Base-by-base conservation (phyloP, 805 yeast species). In the Limtongia smithiae region DNA sequence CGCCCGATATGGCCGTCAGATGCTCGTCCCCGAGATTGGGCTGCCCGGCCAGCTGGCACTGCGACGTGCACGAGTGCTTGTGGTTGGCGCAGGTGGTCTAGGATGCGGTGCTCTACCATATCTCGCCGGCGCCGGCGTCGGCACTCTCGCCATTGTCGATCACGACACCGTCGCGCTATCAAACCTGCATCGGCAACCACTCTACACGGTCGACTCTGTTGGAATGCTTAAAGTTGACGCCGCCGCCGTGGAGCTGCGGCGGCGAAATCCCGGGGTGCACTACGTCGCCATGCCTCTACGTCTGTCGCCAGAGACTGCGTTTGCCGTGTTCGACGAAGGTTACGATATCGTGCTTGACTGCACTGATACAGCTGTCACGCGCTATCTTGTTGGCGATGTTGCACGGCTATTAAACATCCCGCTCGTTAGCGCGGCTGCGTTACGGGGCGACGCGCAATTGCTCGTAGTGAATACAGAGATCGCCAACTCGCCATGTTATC, bases 81-180 rank as follows among this genome's bases (percentile, higher is more conserved):
- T 93, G 0, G 75, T 93, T 6, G 98, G 99, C 1, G 97, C 97
- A 0, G 99, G 98, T 9, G 99, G 99, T 0, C 72, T 93, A 5
- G 97, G 98, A 0, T 83, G 94, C 58, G 97, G 98, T 0, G 94
- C 94, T 0, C 66, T 91, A 41, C 73, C 85, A 37, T 93, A 93
- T 62, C 68, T 93, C 1, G 81, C 82, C 0, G 96, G 94, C 0
- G 84, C 95, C 0, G 98, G 99, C 3, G 70, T 91, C 3, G 97
- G 73, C 25, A 65, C 69, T 1, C 72, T 93, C 20, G 96, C 96
- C 2, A 84, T 93, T 14, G 83, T 89, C 1, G 99, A 93, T 67
- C 78, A 81, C 60, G 99, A 93, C 65, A 64, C 65, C 0, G 97
- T 93, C 0, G 97, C 91, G 58, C 66, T 69, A 0, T 85, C 96